Conservation (phyloP, 1,284 basidiomycete species). For the Tilletiopsis washingtonensis region DNA sequence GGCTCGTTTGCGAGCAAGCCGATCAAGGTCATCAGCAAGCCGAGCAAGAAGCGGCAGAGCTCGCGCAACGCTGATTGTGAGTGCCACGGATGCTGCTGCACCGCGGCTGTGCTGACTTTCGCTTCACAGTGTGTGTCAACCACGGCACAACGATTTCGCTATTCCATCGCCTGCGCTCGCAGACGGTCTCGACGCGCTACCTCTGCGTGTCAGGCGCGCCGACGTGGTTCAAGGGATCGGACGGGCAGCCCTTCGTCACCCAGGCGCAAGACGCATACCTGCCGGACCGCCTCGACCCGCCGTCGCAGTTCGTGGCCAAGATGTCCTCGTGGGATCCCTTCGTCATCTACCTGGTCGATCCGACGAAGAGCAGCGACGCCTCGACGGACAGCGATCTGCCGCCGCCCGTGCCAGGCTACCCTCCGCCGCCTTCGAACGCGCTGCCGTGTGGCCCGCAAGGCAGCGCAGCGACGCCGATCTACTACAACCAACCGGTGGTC, state of each 20-base stretch:
- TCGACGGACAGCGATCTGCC: conserved; percentile 63
- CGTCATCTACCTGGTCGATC: conserved; percentile 71
- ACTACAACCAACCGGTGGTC: conserved; percentile 93
- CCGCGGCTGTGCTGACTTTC: not conserved
- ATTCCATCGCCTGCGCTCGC: conserved; percentile 86
- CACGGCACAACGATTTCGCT: conserved; percentile 91
- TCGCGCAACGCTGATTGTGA: conserved; percentile 64
- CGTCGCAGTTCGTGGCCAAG: conserved; percentile 50
- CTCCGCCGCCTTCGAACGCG: conserved; percentile 81
- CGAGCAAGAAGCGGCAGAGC: conserved; percentile 79
- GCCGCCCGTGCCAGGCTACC: conserved; percentile 53
- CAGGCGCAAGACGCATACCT: conserved; percentile 10
- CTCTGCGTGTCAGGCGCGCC: conserved; percentile 83
- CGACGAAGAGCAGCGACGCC: conserved; percentile 65
- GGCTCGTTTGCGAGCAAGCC: conserved; percentile 79
- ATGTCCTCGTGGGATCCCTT: conserved; percentile 66
- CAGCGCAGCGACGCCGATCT: conserved; percentile 52
- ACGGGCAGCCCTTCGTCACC: conserved; percentile 32
- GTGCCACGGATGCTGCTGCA: conserved; percentile 8
- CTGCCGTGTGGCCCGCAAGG: conserved; percentile 55
- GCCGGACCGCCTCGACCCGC: conserved; percentile 14
- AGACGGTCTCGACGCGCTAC: conserved; percentile 64
- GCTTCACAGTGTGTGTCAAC: conserved; percentile 63
- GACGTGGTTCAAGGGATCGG: conserved; percentile 40
- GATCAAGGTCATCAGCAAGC: conserved; percentile 77